These are phyloP conservation scores for Kazachstania martiniae DNA, from an alignment of 805 yeast genomes.

Conservation along the genomic window DNA sequence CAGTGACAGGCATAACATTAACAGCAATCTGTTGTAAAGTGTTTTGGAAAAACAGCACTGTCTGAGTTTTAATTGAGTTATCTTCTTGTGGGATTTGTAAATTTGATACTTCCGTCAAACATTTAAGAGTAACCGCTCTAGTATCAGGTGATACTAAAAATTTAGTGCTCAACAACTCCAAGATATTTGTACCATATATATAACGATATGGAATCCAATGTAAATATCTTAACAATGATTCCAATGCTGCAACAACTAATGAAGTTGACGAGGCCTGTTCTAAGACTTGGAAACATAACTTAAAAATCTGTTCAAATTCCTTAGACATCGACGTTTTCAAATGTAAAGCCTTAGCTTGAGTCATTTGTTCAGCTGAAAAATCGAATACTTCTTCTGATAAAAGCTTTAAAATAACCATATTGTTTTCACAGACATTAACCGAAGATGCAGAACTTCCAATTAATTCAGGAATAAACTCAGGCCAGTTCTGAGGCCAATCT, in stretches of 20 bases:
- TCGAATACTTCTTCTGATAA: conserved; percentile 95
- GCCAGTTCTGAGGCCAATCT: conserved; percentile 99
- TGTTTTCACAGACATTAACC: conserved; percentile 92
- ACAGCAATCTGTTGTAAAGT: conserved; percentile 59
- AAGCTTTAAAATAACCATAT: conserved; percentile 83
- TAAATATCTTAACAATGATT: conserved; percentile 70
- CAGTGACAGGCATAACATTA: conserved; percentile 56
- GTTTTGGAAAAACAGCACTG: conserved; percentile 57
- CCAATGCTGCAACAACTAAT: conserved; percentile 72
- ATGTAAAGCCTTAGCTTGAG: conserved; percentile 83
- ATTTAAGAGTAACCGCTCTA: conserved; percentile 76
- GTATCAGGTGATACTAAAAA: conserved; percentile 71
- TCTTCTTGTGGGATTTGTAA: conserved; percentile 46
- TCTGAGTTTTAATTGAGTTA: conserved; percentile 33
- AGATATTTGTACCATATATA: conserved; percentile 77
- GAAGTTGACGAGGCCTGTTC: conserved; percentile 83
- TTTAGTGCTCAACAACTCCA: conserved; percentile 61
- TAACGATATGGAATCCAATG: conserved; percentile 92
- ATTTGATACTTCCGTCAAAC: conserved; percentile 82
- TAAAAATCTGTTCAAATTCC: conserved; percentile 89
- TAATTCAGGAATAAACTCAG: conserved; percentile 88
- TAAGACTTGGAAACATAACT: conserved; percentile 84
- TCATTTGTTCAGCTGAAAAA: conserved; percentile 89
- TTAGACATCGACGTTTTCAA: conserved; percentile 76
- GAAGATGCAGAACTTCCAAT: conserved; percentile 76